These are phyloP conservation scores for Scleromitrula shiraiana DNA, from an alignment of 2,329 filamentous ascomycete species.

Conservation along the genomic window DNA sequence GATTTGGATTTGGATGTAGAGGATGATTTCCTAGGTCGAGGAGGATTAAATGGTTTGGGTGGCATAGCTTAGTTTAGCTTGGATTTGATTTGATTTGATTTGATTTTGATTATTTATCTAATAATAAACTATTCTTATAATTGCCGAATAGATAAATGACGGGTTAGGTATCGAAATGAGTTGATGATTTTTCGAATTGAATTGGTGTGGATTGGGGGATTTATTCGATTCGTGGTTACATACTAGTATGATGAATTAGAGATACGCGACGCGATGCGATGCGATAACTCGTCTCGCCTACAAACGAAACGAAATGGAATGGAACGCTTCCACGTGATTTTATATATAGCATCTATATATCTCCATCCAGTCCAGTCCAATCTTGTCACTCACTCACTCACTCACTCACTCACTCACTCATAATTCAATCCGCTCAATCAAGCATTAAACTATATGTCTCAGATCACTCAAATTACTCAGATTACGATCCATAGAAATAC, in stretches of 20 bases:
- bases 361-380: not conserved
- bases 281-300: too few relatives aligned
- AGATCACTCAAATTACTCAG: too few relatives aligned
- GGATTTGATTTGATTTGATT: not conserved
- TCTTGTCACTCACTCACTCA: not conserved
- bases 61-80: conserved; percentile 17
- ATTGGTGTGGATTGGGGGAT: too few relatives aligned
- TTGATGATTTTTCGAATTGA: too few relatives aligned
- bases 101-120: not conserved
- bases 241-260: not conserved
- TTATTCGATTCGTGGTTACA: too few relatives aligned
- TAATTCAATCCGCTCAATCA: too few relatives aligned
- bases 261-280: conserved; percentile 5
- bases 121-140: too few relatives aligned
- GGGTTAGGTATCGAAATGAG: not conserved
- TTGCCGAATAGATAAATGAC: too few relatives aligned
- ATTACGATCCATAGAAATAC: too few relatives aligned
- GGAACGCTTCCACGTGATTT: conserved; percentile 6
- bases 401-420: too few relatives aligned
- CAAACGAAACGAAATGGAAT: too few relatives aligned
- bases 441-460: too few relatives aligned
- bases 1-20: not conserved
- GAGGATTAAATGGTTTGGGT: conserved; percentile 28
- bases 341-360: not conserved
- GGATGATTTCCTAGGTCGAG: conserved; percentile 17